Percentiles rank a stretch among this genome's conserved stretches.
Evolutionary conservation across 176 grass and related monocot species (phyloP).

Genomic region (Oryza australiensis): DNA sequence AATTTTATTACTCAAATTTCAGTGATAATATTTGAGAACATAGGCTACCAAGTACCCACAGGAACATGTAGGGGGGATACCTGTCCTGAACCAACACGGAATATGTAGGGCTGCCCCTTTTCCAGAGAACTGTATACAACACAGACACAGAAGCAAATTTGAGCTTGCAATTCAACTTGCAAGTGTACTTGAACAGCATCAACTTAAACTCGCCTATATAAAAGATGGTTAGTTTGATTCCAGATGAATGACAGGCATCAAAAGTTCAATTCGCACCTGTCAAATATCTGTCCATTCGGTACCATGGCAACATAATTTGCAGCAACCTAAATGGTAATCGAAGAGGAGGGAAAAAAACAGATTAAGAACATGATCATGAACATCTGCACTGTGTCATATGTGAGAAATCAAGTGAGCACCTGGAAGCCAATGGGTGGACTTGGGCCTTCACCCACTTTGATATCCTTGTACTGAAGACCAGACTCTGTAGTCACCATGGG

Average conservation of each 20-base stretch:
- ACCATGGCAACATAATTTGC: slow-evolving; percentile 97
- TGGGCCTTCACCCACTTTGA: slow-evolving; percentile 71
- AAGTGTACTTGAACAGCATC: background rate
- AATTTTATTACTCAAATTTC: background rate
- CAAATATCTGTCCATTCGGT: slow-evolving; percentile 83
- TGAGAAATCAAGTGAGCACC: slow-evolving; percentile 27
- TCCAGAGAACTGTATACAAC: slow-evolving; percentile 67
- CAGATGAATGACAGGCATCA: background rate
- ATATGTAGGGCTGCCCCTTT: slow-evolving; percentile 89
- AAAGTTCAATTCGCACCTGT: slow-evolving; percentile 49
- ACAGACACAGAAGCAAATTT: background rate
- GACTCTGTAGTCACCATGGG: slow-evolving; percentile 89
- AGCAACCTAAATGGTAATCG: slow-evolving; percentile 66
- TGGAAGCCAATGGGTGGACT: slow-evolving; percentile 89
- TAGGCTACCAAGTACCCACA: background rate
- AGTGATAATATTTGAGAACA: background rate
- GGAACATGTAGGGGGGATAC: slow-evolving; percentile 35
- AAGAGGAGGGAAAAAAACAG: background rate
- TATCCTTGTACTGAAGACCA: slow-evolving; percentile 91
- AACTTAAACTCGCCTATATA: background rate
- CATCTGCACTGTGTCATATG: background rate
- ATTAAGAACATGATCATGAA: background rate
- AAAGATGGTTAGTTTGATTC: background rate
- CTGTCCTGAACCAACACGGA: slow-evolving; percentile 82
- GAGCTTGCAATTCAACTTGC: too few species aligned